A percentile compares a stretch with the other conserved stretches of the same genome.
Evolutionary conservation across 352 stramenopile species (phyloP).

Genomic region (Globisporangium polare): DNA sequence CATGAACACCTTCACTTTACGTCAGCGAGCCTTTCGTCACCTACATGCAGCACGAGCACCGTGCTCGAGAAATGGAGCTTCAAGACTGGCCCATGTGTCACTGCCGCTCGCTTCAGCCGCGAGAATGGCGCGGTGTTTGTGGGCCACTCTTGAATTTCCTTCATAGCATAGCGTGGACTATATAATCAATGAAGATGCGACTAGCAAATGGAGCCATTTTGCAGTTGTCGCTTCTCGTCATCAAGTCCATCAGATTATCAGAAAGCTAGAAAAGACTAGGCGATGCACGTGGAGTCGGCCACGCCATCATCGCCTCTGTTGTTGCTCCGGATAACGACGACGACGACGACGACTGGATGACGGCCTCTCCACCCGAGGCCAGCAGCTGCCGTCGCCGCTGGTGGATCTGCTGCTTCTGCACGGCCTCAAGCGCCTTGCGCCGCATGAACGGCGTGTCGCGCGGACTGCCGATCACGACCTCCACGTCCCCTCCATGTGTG

Average conservation of each 20-base stretch:
- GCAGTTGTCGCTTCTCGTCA: background rate
- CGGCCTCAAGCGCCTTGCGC: constrained; percentile 53
- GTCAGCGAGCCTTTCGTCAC: no score
- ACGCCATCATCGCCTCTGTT: background rate
- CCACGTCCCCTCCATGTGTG: constrained; percentile 16
- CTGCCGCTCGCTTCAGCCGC: no score
- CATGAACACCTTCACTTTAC: no score
- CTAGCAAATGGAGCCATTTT: background rate
- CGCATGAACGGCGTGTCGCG: constrained; percentile 68
- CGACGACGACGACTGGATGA: constrained; percentile 24
- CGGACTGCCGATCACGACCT: constrained; percentile 53
- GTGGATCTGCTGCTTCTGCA: constrained; percentile 30
- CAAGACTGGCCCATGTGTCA: no score
- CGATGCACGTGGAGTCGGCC: constrained; percentile 1
- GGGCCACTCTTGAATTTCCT: no score
- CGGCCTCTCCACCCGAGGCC: constrained; percentile 32
- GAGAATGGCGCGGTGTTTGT: no score
- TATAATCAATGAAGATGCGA: background rate
- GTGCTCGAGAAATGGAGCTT: no score
- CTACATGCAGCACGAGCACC: no score
- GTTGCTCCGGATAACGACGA: background rate
- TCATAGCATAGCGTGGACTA: no score
- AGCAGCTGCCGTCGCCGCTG: constrained; percentile 35
- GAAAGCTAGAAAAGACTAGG: background rate
- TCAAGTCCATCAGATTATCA: background rate